Conservation (phyloP, 2,329 filamentous ascomycete genomes). For the Incumbomyces delicatus region DNA sequence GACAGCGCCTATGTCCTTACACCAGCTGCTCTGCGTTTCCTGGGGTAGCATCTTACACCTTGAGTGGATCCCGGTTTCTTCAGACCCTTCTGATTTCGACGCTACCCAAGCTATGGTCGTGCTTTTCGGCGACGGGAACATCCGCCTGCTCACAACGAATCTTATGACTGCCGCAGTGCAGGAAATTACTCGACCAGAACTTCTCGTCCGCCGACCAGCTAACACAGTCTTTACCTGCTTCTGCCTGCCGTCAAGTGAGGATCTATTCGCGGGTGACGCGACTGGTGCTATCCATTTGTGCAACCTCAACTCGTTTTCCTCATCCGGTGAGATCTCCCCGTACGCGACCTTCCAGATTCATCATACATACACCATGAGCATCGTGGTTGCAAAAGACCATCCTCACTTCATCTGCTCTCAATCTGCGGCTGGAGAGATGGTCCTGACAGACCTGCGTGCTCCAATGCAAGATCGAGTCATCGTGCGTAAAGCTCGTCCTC, state of each 20-base stretch:
- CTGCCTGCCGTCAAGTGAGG: slow-evolving; percentile 46
- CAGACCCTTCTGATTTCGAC: slow-evolving; percentile 1
- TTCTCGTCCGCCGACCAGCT: slow-evolving; percentile 28
- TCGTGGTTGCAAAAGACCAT: slow-evolving; percentile 39
- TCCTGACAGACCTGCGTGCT: slow-evolving; percentile 45
- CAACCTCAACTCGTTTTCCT: slow-evolving; percentile 24
- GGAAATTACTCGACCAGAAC: not conserved
- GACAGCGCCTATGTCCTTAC: slow-evolving; percentile 35
- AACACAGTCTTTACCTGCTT: slow-evolving; percentile 47
- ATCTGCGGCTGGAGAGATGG: slow-evolving; percentile 45
- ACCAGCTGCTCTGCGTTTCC: slow-evolving; percentile 44
- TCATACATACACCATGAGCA: slow-evolving; percentile 38
- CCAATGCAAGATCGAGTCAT: slow-evolving; percentile 13
- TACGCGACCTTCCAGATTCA: slow-evolving; percentile 21
- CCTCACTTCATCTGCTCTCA: slow-evolving; percentile 44
- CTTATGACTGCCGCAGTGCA: not conserved
- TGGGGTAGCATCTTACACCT: slow-evolving; percentile 48
- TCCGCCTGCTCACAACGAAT: slow-evolving; percentile 41
- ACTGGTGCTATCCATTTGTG: slow-evolving; percentile 49
- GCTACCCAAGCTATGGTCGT: slow-evolving; percentile 33
- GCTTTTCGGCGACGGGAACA: slow-evolving; percentile 48
- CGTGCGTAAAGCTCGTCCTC: slow-evolving; percentile 30
- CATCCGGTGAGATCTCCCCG: slow-evolving; percentile 13
- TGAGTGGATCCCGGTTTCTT: slow-evolving; percentile 46
- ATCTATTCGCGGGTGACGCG: slow-evolving; percentile 46